phyloP scores from a whole-genome alignment of 805 yeast genomes.

The Diddensiella santjacobensis region DNA sequence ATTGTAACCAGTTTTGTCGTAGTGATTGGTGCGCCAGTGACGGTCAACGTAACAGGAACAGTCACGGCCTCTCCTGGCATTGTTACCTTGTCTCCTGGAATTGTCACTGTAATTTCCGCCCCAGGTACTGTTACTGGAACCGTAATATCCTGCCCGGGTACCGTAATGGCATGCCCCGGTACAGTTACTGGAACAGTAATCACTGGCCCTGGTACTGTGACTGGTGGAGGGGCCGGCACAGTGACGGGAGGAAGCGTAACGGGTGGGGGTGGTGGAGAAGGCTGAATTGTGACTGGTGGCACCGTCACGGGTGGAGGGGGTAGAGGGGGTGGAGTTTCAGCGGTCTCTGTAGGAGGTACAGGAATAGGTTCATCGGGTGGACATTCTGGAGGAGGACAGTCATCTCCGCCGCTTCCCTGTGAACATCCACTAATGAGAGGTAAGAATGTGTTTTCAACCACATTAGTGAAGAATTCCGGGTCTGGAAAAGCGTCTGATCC shows the following conservation, averaged over 20 bases:
- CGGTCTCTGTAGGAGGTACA: neutral
- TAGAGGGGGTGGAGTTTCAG: slow-evolving; percentile 1
- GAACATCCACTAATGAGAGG: slow-evolving; percentile 21
- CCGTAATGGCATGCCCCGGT: neutral
- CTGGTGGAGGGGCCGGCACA: slow-evolving; percentile 5
- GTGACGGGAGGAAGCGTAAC: slow-evolving; percentile 2
- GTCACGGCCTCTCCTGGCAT: slow-evolving; percentile 8
- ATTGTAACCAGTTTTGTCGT: neutral
- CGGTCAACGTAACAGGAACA: neutral
- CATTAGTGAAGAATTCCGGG: slow-evolving; percentile 18
- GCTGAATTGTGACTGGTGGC: slow-evolving; percentile 2
- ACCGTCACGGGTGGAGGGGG: slow-evolving; percentile 5
- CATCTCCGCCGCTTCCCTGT: neutral
- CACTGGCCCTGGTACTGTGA: slow-evolving; percentile 9
- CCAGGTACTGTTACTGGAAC: slow-evolving; percentile 2
- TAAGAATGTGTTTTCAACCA: slow-evolving; percentile 20
- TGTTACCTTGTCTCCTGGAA: slow-evolving; percentile 3
- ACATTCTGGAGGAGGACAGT: neutral
- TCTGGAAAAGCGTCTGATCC: slow-evolving; percentile 16
- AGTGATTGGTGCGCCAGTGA: neutral
- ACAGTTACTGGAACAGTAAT: neutral
- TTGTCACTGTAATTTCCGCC: slow-evolving; percentile 1
- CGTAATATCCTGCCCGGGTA: neutral
- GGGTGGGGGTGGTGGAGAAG: slow-evolving; percentile 1
- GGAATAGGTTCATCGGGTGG: neutral